Evolutionary conservation across 148 eudicot genomes (phyloP), one percentile per base, ranked within the genome.

Genomic region (Amaranthus palmeri): DNA sequence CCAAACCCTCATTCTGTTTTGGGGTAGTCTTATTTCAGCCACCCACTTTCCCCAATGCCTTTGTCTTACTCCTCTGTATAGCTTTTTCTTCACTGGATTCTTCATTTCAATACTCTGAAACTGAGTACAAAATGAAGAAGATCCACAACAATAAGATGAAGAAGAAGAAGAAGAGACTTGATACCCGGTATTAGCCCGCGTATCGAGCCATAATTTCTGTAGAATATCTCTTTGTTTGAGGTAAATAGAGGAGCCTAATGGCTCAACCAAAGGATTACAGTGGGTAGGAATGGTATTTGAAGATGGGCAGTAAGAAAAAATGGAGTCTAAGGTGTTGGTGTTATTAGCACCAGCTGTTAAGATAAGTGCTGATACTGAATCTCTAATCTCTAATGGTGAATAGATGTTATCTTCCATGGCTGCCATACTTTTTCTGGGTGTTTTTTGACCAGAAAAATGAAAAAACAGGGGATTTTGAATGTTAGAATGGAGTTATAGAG

Each of bases 1-100:
- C 98, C 98, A 93, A 12, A 93, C 91, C 67, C 98, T 85, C 86
- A 89, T 86, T 65, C 97, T 81, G 73, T 91, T 93, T 80, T 91
- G 98, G 3, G 98, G 97, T 17, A 93, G 88, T 69, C 98, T 83
- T 50, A 93, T 93, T 61, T 93, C 98, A 15, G 98, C 98, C 4
- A 93, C 97, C 98, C 98, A 93, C 76, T 91, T 93, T 4, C 98
- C 98, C 98, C 98, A 93, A 51, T 93, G 89, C 78, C 98, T 86
- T 83, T 93, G 98, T 36, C 98, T 83, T 70, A 93, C 98, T 47
- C 98, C 98, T 56, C 97, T 87, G 85, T 93, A 93, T 6, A 86
- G 84, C 83, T 91, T 93, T 67, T 88, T 89, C 87, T 89, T 93
- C 43, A 48, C 76, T 1, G 74, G 63, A 13, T 52, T 64, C 54